A percentile compares a stretch with the other conserved stretches of the same genome.
These are phyloP conservation scores for Canavalia ensiformis DNA, from an alignment of 306 rosid species.

Conservation along the genomic window DNA sequence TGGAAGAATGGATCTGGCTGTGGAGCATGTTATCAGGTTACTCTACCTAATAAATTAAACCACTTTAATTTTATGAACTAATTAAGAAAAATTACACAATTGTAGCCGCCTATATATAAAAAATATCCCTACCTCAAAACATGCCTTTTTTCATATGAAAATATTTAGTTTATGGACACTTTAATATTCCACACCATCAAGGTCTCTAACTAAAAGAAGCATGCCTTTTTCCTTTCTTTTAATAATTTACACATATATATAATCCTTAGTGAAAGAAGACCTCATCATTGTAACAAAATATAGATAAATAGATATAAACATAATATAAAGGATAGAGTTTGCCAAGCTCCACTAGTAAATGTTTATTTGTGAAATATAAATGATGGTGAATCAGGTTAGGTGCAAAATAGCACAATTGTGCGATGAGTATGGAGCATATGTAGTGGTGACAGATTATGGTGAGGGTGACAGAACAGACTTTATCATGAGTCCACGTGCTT, in stretches of 20 bases:
- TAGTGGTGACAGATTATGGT: slow-evolving; percentile 63
- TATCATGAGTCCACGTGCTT: slow-evolving; percentile 59
- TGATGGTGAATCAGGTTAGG: slow-evolving; percentile 55
- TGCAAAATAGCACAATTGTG: slow-evolving; percentile 53
- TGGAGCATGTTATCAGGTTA: slow-evolving; percentile 93
- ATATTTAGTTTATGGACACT: background rate
- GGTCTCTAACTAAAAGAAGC: background rate
- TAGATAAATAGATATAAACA: background rate
- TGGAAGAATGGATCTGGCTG: slow-evolving; percentile 89
- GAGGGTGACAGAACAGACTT: slow-evolving; percentile 64
- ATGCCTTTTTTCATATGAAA: background rate
- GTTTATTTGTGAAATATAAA: slow-evolving; percentile 26
- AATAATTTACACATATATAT: background rate
- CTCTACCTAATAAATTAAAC: background rate
- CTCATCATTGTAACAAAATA: background rate
- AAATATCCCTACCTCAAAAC: background rate
- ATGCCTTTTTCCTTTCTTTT: background rate
- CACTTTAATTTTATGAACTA: background rate
- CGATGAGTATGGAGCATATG: slow-evolving; percentile 57
- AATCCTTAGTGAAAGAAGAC: background rate
- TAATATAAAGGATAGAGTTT: background rate
- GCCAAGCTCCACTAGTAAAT: background rate
- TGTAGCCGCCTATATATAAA: background rate
- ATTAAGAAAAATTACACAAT: background rate
- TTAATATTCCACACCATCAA: background rate